Evolutionary conservation across 768 basidiomycete genomes (phyloP).

Genomic region (Boletus sp.): DNA sequence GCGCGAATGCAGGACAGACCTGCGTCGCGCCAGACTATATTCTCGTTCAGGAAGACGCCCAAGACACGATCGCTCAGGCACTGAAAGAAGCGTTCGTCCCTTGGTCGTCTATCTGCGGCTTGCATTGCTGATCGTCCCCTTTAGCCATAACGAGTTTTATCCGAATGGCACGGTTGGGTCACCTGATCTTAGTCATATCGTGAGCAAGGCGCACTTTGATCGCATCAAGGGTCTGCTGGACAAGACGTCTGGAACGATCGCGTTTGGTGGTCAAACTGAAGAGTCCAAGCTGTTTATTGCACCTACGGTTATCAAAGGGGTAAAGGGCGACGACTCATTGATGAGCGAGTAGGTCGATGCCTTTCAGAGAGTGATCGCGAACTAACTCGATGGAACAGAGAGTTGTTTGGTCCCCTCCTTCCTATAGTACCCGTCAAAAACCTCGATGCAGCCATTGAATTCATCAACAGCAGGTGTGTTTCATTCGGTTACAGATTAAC

Average conservation of each 20-base stretch:
- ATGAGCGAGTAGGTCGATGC: slow-evolving; percentile 64
- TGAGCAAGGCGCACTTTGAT: slow-evolving; percentile 52
- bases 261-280: slow-evolving; percentile 62
- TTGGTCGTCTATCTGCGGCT: background rate
- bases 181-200: slow-evolving; percentile 49
- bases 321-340: slow-evolving; percentile 61
- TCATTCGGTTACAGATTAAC: background rate
- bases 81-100: slow-evolving; percentile 42
- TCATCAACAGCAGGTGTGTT: slow-evolving; percentile 57
- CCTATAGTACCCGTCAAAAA: slow-evolving; percentile 71
- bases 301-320: slow-evolving; percentile 69
- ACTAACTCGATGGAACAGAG: slow-evolving; percentile 41
- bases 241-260: slow-evolving; percentile 62
- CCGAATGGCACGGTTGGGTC: slow-evolving; percentile 43
- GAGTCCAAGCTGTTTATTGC: slow-evolving; percentile 60
- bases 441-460: slow-evolving; percentile 68
- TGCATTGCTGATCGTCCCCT: background rate
- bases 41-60: slow-evolving; percentile 40
- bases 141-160: slow-evolving; percentile 35
- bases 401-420: slow-evolving; percentile 82
- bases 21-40: slow-evolving; percentile 65
- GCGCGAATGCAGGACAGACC: slow-evolving; percentile 72
- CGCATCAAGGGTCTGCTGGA: slow-evolving; percentile 65
- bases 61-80: slow-evolving; percentile 40
- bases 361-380: background rate